Percentiles rank a stretch among this genome's conserved stretches.
phyloP scores from a whole-genome alignment of 2,329 filamentous ascomycete genomes.

The Phialemoniopsis sp. region DNA sequence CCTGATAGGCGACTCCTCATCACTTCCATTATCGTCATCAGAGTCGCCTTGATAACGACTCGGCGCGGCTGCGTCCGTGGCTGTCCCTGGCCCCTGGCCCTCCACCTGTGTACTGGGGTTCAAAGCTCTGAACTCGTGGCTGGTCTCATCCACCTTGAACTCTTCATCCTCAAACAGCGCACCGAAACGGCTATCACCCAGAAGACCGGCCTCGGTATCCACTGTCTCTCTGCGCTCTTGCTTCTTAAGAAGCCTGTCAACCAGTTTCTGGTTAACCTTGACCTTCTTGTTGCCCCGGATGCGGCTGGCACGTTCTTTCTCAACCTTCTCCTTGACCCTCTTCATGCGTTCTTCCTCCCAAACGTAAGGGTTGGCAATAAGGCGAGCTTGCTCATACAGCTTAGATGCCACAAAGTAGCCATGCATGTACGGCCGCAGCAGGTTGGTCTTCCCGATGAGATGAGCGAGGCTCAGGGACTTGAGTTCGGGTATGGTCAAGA shows the following conservation, averaged over 20 bases:
- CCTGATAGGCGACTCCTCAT: constrained; percentile 28
- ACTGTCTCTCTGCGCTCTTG: constrained; percentile 56
- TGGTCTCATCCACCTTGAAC: constrained; percentile 86
- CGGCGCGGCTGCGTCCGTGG: neutral
- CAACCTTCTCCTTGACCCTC: constrained; percentile 89
- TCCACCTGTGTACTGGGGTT: constrained; percentile 77
- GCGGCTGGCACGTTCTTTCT: constrained; percentile 91
- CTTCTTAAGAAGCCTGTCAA: constrained; percentile 67
- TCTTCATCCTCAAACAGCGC: constrained; percentile 90
- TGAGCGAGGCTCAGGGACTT: constrained; percentile 83
- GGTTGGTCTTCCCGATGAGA: constrained; percentile 82
- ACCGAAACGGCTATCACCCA: constrained; percentile 83
- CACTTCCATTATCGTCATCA: constrained; percentile 39
- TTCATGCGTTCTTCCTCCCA: constrained; percentile 91
- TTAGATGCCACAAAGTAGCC: constrained; percentile 96
- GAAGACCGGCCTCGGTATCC: constrained; percentile 59
- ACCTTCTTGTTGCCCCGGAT: constrained; percentile 95
- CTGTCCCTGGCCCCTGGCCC: constrained; percentile 19
- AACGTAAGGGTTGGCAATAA: constrained; percentile 91
- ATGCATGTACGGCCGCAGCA: constrained; percentile 96
- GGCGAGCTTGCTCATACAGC: constrained; percentile 87
- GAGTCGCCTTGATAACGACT: constrained; percentile 18
- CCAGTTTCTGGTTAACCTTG: constrained; percentile 86
- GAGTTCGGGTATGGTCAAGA: constrained; percentile 84
- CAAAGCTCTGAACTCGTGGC: constrained; percentile 78